Percentiles rank a stretch among this genome's conserved stretches.
phyloP scores from a whole-genome alignment of 805 yeast species.

The Candida multigemmis region DNA sequence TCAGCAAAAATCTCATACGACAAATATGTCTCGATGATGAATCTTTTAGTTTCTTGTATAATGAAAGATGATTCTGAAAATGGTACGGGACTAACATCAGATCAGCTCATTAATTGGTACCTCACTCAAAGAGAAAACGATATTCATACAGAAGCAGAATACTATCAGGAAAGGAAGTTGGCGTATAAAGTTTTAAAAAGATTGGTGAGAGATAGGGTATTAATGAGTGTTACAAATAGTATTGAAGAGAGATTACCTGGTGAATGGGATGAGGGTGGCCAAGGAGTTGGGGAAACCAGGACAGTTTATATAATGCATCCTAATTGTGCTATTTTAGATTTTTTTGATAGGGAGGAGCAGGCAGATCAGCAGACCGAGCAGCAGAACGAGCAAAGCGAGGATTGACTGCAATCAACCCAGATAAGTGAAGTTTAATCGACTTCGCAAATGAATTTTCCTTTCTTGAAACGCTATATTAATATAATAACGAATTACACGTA shows the following conservation, averaged over 20 bases:
- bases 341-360: constrained; percentile 34
- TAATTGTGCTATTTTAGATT: constrained; percentile 71
- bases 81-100: constrained; percentile 57
- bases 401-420: too few relatives aligned
- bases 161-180: constrained; percentile 58
- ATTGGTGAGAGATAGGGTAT: constrained; percentile 74
- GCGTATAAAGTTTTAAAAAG: constrained; percentile 76
- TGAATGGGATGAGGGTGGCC: constrained; percentile 7
- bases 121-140: constrained; percentile 64
- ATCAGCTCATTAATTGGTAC: constrained; percentile 73
- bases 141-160: constrained; percentile 60
- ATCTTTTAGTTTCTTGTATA: constrained; percentile 57
- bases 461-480: too few relatives aligned
- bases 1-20: constrained; percentile 64
- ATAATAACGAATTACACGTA: too few relatives aligned
- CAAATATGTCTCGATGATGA: constrained; percentile 78
- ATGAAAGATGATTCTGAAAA: constrained; percentile 44
- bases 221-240: constrained; percentile 44
- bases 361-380: constrained; percentile 8
- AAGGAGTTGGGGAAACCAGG: constrained; percentile 4
- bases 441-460: too few relatives aligned
- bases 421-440: too few relatives aligned
- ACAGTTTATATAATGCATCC: constrained; percentile 55
- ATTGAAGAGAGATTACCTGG: constrained; percentile 17
- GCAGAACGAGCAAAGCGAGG: neutral